Evolutionary conservation across 179 eudicot genomes (phyloP).

Genomic region (Pouteria campechiana): DNA sequence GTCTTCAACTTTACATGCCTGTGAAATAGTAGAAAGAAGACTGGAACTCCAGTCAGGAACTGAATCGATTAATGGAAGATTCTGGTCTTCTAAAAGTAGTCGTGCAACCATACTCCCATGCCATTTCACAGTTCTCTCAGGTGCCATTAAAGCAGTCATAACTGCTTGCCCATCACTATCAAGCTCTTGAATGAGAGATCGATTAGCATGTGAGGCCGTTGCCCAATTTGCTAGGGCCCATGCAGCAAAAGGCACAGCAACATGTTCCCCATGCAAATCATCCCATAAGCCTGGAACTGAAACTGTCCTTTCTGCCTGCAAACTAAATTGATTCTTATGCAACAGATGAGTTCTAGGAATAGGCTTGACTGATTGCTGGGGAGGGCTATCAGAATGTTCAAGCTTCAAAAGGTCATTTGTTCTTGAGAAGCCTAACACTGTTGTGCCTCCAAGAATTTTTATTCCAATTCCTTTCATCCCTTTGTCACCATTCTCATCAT

Average conservation of each 20-base stretch:
- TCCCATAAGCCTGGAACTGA: conserved; percentile 99
- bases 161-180: conserved; percentile 88
- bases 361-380: conserved; percentile 13
- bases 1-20: conserved; percentile 82
- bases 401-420: conserved; percentile 22
- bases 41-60: conserved; percentile 86
- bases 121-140: conserved; percentile 97
- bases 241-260: conserved; percentile 96
- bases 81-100: conserved; percentile 67
- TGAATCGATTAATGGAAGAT: conserved; percentile 57
- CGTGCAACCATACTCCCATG: conserved; percentile 93
- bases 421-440: conserved; percentile 72
- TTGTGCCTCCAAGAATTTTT: conserved; percentile 89
- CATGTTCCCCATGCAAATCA: conserved; percentile 93
- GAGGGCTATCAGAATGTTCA: conserved; percentile 23
- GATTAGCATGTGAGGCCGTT: conserved; percentile 74
- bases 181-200: conserved; percentile 80
- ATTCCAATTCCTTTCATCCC: conserved; percentile 92
- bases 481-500: conserved; percentile 59
- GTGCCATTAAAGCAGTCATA: conserved; percentile 80
- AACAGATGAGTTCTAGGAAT: conserved; percentile 19
- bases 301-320: conserved; percentile 30
- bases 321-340: conserved; percentile 36
- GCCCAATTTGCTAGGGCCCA: conserved; percentile 99
- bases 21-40: conserved; percentile 81